These are phyloP conservation scores for Pseudozyma sp. DNA, from an alignment of 1,284 basidiomycete species.

Conservation along the genomic window DNA sequence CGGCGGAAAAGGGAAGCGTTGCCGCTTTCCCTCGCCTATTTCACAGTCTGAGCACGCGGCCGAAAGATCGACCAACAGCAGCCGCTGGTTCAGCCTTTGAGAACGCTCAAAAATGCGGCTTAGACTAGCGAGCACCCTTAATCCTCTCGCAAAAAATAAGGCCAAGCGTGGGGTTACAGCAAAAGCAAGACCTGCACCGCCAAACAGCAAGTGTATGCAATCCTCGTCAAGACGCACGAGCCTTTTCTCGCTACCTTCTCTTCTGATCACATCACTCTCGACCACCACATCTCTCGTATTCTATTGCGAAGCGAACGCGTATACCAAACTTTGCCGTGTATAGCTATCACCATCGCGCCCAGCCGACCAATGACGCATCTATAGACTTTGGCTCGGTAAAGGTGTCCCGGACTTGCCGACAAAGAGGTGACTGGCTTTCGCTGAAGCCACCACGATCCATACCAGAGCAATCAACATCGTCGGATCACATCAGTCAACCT, in stretches of 20 bases:
- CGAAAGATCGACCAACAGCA: constrained; percentile 8
- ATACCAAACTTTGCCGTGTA: too few relatives aligned
- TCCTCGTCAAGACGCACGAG: constrained; percentile 23
- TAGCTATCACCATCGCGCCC: not conserved
- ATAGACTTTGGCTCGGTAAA: not conserved
- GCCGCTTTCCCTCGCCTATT: too few relatives aligned
- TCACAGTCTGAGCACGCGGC: constrained; percentile 7
- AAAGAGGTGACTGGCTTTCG: not conserved
- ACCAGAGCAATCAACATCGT: not conserved
- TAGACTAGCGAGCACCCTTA: too few relatives aligned
- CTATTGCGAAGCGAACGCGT: too few relatives aligned
- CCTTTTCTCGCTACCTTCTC: constrained; percentile 12
- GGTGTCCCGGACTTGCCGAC: not conserved
- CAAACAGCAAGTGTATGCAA: not conserved
- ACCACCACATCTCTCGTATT: not conserved
- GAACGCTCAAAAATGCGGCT: too few relatives aligned
- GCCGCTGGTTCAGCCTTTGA: not conserved
- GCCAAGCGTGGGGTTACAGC: constrained; percentile 6
- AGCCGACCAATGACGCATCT: too few relatives aligned
- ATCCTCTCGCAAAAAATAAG: too few relatives aligned
- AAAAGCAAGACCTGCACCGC: not conserved
- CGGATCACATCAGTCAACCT: not conserved
- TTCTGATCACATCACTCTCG: not conserved
- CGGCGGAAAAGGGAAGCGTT: not conserved
- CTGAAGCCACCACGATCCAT: not conserved